phyloP scores from a whole-genome alignment of 2,329 filamentous ascomycete genomes.

The Chaetomiaceae sp. region DNA sequence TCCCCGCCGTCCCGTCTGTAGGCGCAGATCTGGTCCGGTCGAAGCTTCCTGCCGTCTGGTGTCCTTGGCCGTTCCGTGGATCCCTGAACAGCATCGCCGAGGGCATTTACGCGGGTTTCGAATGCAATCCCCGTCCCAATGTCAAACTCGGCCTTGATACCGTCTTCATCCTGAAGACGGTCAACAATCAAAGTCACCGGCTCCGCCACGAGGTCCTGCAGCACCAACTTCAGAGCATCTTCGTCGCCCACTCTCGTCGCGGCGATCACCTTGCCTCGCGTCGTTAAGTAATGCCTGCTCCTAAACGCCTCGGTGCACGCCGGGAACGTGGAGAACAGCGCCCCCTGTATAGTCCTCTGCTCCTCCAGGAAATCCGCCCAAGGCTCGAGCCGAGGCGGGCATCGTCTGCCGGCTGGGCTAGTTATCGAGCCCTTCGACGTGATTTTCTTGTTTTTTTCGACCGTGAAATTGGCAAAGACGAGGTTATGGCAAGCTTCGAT shows the following conservation, averaged over 20 bases:
- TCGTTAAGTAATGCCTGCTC: conserved; percentile 23
- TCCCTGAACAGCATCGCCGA: conserved; percentile 27
- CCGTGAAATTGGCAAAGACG: conserved; percentile 25
- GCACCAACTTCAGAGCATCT: conserved; percentile 31
- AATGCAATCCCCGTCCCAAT: conserved; percentile 32
- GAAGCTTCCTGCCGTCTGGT: conserved; percentile 25
- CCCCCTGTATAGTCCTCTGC: conserved; percentile 25
- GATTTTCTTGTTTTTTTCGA: conserved; percentile 21
- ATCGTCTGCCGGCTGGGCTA: conserved; percentile 31
- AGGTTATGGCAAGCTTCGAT: conserved; percentile 30
- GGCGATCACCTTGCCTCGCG: conserved; percentile 25
- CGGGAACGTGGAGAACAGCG: conserved; percentile 25
- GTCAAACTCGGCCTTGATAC: conserved; percentile 23
- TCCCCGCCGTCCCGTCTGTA: conserved; percentile 19
- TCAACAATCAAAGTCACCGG: conserved; percentile 32
- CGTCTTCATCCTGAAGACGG: conserved; percentile 26
- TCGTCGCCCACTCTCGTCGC: conserved; percentile 25
- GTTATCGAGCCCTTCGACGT: conserved; percentile 27
- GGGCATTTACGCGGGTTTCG: conserved; percentile 30
- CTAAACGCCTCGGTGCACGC: conserved; percentile 28
- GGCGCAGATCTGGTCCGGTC: conserved; percentile 35
- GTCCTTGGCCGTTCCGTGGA: neutral
- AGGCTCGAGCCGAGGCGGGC: conserved; percentile 28
- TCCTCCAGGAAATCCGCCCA: conserved; percentile 31
- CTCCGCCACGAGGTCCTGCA: conserved; percentile 30